Percentiles rank a stretch among this genome's conserved stretches.
Conservation (phyloP, 129 eudicot genomes). For the Centella asiatica region DNA sequence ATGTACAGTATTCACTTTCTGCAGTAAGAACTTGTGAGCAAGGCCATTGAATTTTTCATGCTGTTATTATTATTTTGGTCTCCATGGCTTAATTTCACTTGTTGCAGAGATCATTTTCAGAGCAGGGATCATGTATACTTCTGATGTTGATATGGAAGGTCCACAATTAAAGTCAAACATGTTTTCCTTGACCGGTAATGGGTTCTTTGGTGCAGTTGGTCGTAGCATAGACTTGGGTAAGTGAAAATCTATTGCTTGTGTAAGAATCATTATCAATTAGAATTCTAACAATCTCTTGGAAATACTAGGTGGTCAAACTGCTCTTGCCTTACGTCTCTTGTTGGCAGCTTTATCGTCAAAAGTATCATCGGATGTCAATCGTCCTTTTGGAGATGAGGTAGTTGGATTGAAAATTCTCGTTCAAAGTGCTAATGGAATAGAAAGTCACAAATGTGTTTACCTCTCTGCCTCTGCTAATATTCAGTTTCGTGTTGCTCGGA, state of each 20-base stretch:
- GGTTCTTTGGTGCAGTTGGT: slow-evolving; percentile 71
- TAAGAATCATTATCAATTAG: background rate
- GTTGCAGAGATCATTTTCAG: slow-evolving; percentile 79
- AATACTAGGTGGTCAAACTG: slow-evolving; percentile 11
- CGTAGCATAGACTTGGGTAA: slow-evolving; percentile 89
- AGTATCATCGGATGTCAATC: slow-evolving; percentile 9
- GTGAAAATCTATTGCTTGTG: background rate
- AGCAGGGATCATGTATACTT: slow-evolving; percentile 94
- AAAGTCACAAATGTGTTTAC: background rate
- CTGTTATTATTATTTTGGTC: no score
- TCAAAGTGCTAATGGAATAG: background rate
- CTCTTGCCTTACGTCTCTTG: slow-evolving; percentile 9
- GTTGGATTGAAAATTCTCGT: background rate
- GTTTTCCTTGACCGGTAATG: slow-evolving; percentile 74
- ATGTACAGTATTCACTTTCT: no score
- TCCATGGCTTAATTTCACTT: slow-evolving; percentile 67
- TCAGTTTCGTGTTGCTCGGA: slow-evolving; percentile 92
- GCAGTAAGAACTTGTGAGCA: no score
- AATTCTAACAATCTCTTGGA: background rate
- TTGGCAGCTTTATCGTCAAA: slow-evolving; percentile 8
- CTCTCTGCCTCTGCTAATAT: slow-evolving; percentile 1
- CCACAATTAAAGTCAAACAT: slow-evolving; percentile 48
- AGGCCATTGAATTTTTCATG: no score
- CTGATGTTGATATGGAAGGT: slow-evolving; percentile 39
- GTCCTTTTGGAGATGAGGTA: slow-evolving; percentile 13